Evolutionary conservation across 1,284 basidiomycete genomes (phyloP), one percentile per base, ranked within the genome.

Genomic region (Tilletia setariae): DNA sequence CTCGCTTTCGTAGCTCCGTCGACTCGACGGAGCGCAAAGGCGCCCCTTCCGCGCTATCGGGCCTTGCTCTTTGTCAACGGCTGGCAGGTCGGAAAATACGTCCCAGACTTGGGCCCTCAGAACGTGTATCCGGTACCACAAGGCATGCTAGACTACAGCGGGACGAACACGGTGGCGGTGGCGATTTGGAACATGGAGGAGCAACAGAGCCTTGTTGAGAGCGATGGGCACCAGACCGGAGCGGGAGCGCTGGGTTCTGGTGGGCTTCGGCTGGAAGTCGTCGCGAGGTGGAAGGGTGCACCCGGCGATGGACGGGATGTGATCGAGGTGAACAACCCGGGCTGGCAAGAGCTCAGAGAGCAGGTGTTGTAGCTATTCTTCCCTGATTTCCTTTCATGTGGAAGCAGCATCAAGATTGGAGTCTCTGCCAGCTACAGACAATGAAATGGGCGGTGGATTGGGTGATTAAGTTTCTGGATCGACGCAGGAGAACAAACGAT

Each of bases 1-100:
- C 25, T 74, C 28, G 69, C 40, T 43, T 67, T 76, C 28, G 16
- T 21, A 0, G 74, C 74, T 28, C 59, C 63, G 11, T 11, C 56
- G 15, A 61, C 32, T 21, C 66, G 72, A 68, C n/a, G 51, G 47
- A 47, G 63, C 30, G 56, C 76, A 69, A 61, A 68, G 71, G 65
- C 73, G 19, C 25, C 23, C 15, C 28, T 25, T 8, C 56, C 56
- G 30, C 59, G 46, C 2, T 68, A 70, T n/a, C 30, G 66, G 1
- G 67, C 70, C 25, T 70, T 69, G 68, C 74, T 82, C 61, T 74
- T 75, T 67, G 73, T 79, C 47, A 76, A 81, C 65, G 68, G 80
- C 25, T 72, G 80, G 74, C 67, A 80, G 72, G 73, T 81, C 72
- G 71, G 77, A 9, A 73, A 71, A 53, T 70, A 67, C 13, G 28